Evolutionary conservation across 1,139 yeast species (phyloP), one percentile per base, ranked within the genome.

Genomic region (Wickerhamiella infanticola): DNA sequence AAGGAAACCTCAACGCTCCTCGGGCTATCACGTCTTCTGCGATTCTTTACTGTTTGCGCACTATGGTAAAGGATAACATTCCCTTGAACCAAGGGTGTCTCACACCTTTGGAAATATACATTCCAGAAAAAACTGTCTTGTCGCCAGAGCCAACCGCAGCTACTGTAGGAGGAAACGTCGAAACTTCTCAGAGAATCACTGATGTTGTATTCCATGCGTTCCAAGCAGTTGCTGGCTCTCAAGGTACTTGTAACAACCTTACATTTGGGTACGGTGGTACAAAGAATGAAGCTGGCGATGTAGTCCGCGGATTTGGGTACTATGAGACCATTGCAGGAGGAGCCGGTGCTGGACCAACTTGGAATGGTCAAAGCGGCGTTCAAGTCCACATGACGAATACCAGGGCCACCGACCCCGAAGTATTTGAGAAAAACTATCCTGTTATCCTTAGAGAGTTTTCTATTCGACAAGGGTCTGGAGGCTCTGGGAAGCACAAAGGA

Each of bases 111-210:
- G 64, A 73, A 4, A 72, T 84, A 47, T 63, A 63, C 24, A 79
- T 85, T 27, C 81, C 94, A 37, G 74, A 74, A 44, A 81, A 81
- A 0, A 74, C 84, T 1, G 69, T 84, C 5, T 70, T 84, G 26
- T 69, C 78, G 41, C 94, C 94, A 3, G 70, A 79, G 1, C 70
- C 69, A 38, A 84, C 80, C 42, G 90, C 90, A 18, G 95, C 94
- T 1, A 86, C 81, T 3, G 93, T 82, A 7, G 95, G 94, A 29
- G 94, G 94, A 5, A 84, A 83, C 59, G 93, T 82, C n/a, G 81
- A 81, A 61, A 83, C 94, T 0, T 77, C 90, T 1, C 94, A 84
- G 62, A 69, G 94, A 50, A 77, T 84, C 39, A 81, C 85, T 1
- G 94, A 83, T 61, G 86, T 80, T 3, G 72, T 83, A 49, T 67